Base-by-base conservation (phyloP, 805 yeast species). In the Peterozyma xylosa region DNA sequence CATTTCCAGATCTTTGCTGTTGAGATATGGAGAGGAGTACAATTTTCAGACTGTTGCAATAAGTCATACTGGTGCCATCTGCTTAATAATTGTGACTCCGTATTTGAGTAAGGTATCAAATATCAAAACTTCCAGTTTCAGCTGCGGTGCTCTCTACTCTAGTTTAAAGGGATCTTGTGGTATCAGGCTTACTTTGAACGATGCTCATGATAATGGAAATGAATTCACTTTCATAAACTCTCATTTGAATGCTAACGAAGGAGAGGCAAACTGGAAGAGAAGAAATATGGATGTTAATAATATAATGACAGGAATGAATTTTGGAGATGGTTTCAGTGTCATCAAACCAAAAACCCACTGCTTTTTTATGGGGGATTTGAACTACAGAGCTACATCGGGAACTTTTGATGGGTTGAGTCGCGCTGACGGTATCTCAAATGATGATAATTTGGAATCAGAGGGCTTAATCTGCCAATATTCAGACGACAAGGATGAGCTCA, bases 241-340 rank as follows among this genome's bases (percentile, higher is more conserved):
- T 3, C 98, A 90, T 65, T 61, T 90, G 41, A 73, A 80, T 30
- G 97, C 98, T 0, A 75, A 77, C 51, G 96, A 87, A 58, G 95
- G 95, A 2, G 59, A 60, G 3, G 48, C 52, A 13, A 63, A 74
- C 50, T 64, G 67, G 35, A 52, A 55, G 11, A 56, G 64, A 44
- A 67, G 98, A 37, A 78, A 83, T 52, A 48, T 54, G 3, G 80
- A 85, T 54, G 66, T 77, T 33, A 51, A 61, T 32, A 60, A 64
- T 2, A 60, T 86, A 2, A 67, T 79, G 53, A 66, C 75, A 30
- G 70, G 76, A 3, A 55, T 85, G 39, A 76, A 71, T 44, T 80
- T 84, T 54, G 73, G 71, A 11, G 82, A 80, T 50, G 80, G 78
- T 3, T 69, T 59, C 53, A 73, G 78, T 18, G 60, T 74, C 21